Conservation (phyloP, 2,329 filamentous ascomycete genomes). For the Paecilomyces sp. region DNA sequence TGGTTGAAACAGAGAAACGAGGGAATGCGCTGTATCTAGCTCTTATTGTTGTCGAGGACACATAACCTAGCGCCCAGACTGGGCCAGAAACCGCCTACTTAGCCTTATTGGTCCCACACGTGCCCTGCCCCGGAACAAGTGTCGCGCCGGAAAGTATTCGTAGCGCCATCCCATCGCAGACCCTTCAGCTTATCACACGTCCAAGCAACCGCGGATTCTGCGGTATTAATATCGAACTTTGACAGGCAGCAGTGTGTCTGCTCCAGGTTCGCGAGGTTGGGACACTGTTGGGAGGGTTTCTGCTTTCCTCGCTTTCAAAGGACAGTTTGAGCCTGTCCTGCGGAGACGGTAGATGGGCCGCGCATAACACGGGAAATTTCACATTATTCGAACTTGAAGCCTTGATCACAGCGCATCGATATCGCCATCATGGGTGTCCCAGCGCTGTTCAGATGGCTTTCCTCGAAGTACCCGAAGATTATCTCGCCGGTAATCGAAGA, state of each 20-base stretch:
- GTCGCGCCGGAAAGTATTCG: not conserved
- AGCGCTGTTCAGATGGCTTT: conserved; percentile 92
- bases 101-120: not conserved
- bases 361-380: conserved; percentile 6
- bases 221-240: not conserved
- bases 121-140: conserved; percentile 4
- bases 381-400: conserved; percentile 1
- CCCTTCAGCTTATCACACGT: not conserved
- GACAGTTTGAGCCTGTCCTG: conserved; percentile 1
- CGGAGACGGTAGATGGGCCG: conserved; percentile 10
- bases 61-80: not conserved
- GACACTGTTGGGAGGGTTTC: not conserved
- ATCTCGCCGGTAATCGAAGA: conserved; percentile 88
- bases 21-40: not conserved
- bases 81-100: not conserved
- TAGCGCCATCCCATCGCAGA: conserved; percentile 1
- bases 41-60: not conserved
- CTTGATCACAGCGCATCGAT: conserved; percentile 1
- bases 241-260: conserved; percentile 1
- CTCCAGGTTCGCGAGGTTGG: not conserved
- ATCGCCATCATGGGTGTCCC: conserved; percentile 72
- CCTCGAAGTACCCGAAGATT: conserved; percentile 95
- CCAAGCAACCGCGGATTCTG: conserved; percentile 8
- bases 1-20: not conserved
- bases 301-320: not conserved